Conservation (phyloP, 371 early-diverging fungal genomes). For the Mucor saturninus region DNA sequence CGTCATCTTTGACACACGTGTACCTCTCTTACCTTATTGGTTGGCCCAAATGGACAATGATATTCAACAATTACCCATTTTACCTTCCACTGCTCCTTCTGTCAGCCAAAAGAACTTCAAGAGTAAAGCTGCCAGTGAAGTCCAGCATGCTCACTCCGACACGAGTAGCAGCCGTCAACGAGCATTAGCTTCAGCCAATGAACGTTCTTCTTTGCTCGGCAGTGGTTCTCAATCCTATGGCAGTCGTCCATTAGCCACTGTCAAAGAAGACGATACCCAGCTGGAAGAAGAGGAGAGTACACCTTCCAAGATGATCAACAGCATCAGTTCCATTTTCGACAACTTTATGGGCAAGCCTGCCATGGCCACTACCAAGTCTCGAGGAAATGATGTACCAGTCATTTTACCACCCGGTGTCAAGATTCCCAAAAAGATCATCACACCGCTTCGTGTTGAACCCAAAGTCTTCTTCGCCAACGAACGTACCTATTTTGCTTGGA, state of each 20-base stretch:
- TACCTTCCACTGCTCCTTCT: conserved; percentile 29
- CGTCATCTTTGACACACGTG: conserved; percentile 87
- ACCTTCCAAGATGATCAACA: conserved; percentile 20
- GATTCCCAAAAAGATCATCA: conserved; percentile 68
- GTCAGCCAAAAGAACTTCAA: conserved; percentile 11
- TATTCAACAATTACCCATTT: conserved; percentile 56
- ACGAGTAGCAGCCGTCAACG: conserved; percentile 3
- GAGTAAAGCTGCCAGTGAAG: conserved; percentile 21
- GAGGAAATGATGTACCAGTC: conserved; percentile 30
- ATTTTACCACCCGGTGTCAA: conserved; percentile 57
- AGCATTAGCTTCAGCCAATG: conserved; percentile 25
- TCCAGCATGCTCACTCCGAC: conserved; percentile 16
- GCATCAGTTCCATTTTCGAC: conserved; percentile 21
- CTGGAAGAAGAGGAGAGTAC: conserved; percentile 10
- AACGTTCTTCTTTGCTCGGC: conserved; percentile 35
- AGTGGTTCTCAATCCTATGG: conserved; percentile 1
- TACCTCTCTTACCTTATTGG: conserved; percentile 94
- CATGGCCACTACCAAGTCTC: not conserved
- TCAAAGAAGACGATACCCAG: not conserved
- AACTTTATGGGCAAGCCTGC: conserved; percentile 15
- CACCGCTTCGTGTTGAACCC: conserved; percentile 95
- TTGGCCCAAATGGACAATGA: conserved; percentile 93
- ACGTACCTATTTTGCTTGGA: conserved; percentile 96
- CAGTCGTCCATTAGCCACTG: conserved; percentile 18
- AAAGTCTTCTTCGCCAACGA: conserved; percentile 99